Percentiles rank a stretch among this genome's conserved stretches.
Evolutionary conservation across 805 yeast species (phyloP).

Genomic region (Wilhelminamyces savonicus): DNA sequence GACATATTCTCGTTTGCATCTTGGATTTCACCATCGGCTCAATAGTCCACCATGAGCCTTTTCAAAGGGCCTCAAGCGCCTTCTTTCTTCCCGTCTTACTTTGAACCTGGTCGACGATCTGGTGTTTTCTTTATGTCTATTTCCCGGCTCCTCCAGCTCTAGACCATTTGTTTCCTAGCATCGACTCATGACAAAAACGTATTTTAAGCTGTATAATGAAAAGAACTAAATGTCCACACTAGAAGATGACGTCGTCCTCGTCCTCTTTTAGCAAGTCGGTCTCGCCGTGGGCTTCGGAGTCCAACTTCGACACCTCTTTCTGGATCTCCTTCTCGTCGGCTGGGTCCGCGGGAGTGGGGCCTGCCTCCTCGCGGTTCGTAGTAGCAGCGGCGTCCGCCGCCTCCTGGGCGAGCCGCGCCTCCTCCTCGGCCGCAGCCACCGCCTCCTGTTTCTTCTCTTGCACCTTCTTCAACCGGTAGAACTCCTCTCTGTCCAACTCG

Average conservation of each 20-base stretch:
- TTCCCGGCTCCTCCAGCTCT: too few species aligned
- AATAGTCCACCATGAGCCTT: too few species aligned
- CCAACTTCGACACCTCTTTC: slow-evolving; percentile 23
- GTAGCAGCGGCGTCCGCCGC: slow-evolving; percentile 12
- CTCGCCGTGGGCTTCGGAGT: slow-evolving; percentile 7
- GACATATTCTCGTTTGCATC: too few species aligned
- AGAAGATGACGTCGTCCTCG: slow-evolving; percentile 43
- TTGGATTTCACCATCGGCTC: too few species aligned
- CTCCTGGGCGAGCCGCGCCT: slow-evolving; percentile 22
- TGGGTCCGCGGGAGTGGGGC: slow-evolving; percentile 3
- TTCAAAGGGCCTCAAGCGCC: too few species aligned
- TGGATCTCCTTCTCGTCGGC: slow-evolving; percentile 18
- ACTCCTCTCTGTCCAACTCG: slow-evolving; percentile 97
- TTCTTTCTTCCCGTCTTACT: too few species aligned
- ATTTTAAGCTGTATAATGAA: too few species aligned
- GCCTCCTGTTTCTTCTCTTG: slow-evolving; percentile 90
- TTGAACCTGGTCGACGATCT: too few species aligned
- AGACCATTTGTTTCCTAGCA: too few species aligned
- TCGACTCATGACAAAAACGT: too few species aligned
- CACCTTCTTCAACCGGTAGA: slow-evolving; percentile 92
- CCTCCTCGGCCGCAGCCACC: slow-evolving; percentile 58
- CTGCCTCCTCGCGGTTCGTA: slow-evolving; percentile 6
- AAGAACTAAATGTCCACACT: too few species aligned
- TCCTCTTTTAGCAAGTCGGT: slow-evolving; percentile 31
- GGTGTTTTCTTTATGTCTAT: too few species aligned